Percentiles rank a stretch among this genome's conserved stretches.
Evolutionary conservation across 1,284 basidiomycete genomes (phyloP).

Genomic region (Erythrobasidium hasegawianum): DNA sequence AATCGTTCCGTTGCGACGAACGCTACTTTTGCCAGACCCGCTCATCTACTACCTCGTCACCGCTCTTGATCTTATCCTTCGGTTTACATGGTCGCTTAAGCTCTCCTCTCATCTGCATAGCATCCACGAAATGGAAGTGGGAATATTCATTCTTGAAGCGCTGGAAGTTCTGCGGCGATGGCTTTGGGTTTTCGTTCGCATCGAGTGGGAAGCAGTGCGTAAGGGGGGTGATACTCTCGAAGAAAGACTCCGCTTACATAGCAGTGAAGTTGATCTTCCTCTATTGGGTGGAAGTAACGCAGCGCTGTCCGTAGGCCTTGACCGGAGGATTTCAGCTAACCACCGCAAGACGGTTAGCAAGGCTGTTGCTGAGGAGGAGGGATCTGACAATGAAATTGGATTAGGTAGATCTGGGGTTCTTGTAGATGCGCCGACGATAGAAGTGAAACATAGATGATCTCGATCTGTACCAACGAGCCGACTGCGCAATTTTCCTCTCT

Average conservation of each 20-base stretch:
- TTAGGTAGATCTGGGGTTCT: neutral
- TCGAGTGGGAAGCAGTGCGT: constrained; percentile 89
- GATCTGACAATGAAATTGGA: neutral
- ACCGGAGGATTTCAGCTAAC: neutral
- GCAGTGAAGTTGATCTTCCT: constrained; percentile 18
- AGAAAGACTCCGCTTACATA: constrained; percentile 24
- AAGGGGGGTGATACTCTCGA: constrained; percentile 47
- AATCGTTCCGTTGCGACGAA: constrained; percentile 59
- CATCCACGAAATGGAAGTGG: constrained; percentile 71
- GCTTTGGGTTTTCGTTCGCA: constrained; percentile 93
- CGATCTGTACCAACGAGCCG: no score
- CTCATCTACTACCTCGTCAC: constrained; percentile 78
- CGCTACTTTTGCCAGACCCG: constrained; percentile 70
- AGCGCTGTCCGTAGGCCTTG: neutral
- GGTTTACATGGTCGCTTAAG: constrained; percentile 93
- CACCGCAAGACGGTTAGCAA: constrained; percentile 1
- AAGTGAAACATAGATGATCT: neutral
- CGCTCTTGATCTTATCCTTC: constrained; percentile 78
- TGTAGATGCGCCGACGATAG: neutral
- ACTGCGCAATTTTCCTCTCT: no score
- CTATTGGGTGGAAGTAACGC: constrained; percentile 1
- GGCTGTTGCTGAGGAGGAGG: neutral
- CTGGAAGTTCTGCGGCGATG: constrained; percentile 84
- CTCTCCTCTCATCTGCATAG: constrained; percentile 82
- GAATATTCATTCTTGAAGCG: constrained; percentile 85